Evolutionary conservation across 129 eudicot species (phyloP), one percentile per base, ranked within the genome.

Genomic region (Artemisia argyi): DNA sequence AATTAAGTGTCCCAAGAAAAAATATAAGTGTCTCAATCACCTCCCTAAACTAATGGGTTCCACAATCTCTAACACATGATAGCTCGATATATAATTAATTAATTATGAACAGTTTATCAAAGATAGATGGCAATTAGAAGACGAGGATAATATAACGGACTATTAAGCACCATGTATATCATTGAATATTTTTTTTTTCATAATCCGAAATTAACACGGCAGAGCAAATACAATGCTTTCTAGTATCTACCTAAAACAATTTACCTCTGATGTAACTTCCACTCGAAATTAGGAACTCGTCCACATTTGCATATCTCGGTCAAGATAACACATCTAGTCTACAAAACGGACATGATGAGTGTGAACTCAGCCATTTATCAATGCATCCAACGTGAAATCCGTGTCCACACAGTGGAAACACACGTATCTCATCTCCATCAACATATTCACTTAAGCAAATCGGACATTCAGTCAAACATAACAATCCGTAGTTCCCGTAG

Each of bases 331-430:
- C 70, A n/a, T n/a, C n/a, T n/a, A n/a, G 56, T 20, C 81, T 61
- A 19, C 81, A 77, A 16, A 76, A 77, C 47, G 76, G 81, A 69
- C 81, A 77, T 35, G 81, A 77, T 0, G 81, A 77, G 52, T 77
- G 81, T 12, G 81, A 77, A 66, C 48, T 32, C 46, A 83, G 82
- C 87, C 85, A 84, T 64, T n/a, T 48, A 71, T 84, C 85, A 10
- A 84, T 80, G 67, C 88, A 84, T 10, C 46, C 56, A 44, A 84
- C 85, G 77, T 84, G 88, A 50, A 84, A 84, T 8, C 81, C 68
- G 63, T 84, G 88, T 64, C 83, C 83, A 35, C 88, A 84, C 53
- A 66, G 66, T 58, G 88, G 85, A 74, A 84, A 28, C 8, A 80
- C 76, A 5, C 80, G 76, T 71, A 84, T 80, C 52, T 76, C 74